Evolutionary conservation across 75 land plant genomes (phyloP).

Genomic region (Cunninghamia lanceolata): DNA sequence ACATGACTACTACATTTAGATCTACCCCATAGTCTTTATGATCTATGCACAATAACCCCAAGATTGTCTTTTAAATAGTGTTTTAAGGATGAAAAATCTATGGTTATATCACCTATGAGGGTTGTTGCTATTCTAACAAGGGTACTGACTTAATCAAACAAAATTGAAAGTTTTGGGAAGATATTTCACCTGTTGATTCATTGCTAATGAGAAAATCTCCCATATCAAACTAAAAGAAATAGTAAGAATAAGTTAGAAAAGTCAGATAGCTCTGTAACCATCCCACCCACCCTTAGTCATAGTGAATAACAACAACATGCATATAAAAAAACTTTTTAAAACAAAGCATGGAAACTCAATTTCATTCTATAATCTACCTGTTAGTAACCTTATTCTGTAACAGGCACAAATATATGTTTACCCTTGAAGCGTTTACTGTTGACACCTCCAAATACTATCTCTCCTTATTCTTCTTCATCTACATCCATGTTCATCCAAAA

Average conservation of each 20-base stretch:
- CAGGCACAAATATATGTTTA: too few relatives aligned
- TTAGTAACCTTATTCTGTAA: conserved; percentile 88
- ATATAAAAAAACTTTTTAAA: not conserved
- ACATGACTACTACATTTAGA: too few relatives aligned
- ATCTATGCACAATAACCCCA: too few relatives aligned
- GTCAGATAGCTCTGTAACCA: not conserved
- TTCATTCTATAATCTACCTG: conserved; percentile 36
- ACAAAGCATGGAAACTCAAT: not conserved
- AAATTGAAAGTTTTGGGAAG: not conserved
- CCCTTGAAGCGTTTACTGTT: conserved; percentile 72
- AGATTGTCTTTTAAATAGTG: too few relatives aligned
- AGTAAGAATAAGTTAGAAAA: not conserved
- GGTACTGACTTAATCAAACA: not conserved
- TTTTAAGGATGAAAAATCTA: too few relatives aligned
- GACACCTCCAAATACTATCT: too few relatives aligned
- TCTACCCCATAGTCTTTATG: too few relatives aligned
- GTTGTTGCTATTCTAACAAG: too few relatives aligned
- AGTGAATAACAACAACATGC: too few relatives aligned
- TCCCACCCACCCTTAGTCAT: not conserved
- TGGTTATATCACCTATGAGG: too few relatives aligned
- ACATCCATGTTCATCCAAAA: conserved; percentile 86
- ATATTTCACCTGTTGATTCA: conserved; percentile 61
- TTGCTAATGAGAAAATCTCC: conserved; percentile 65
- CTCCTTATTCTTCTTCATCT: conserved; percentile 63
- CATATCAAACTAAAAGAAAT: conserved; percentile 69